Percentiles rank a stretch among this genome's conserved stretches.
Conservation (phyloP, 257 asterid genomes). For the Verbascum thapsus region DNA sequence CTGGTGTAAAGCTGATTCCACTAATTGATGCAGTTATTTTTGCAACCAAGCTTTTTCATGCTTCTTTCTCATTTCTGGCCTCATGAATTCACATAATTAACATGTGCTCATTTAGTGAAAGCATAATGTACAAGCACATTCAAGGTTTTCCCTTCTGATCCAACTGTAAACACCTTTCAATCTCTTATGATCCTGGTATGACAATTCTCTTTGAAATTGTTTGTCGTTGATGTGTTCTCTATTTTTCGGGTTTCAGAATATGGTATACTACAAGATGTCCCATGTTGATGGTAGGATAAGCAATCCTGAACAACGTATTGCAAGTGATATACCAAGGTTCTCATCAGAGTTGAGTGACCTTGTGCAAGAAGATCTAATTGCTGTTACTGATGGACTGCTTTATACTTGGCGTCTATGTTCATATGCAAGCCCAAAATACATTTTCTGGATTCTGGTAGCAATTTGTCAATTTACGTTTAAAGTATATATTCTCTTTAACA, state of each 20-base stretch:
- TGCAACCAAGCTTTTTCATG: constrained; percentile 20
- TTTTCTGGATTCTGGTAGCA: constrained; percentile 90
- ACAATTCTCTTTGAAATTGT: constrained; percentile 15
- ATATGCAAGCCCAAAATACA: constrained; percentile 97
- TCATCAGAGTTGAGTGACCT: constrained; percentile 98
- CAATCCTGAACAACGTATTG: constrained; percentile 96
- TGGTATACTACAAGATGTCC: constrained; percentile 96
- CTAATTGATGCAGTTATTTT: constrained; percentile 1
- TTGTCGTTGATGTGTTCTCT: constrained; percentile 23
- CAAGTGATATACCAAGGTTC: constrained; percentile 96
- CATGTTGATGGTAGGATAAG: constrained; percentile 97
- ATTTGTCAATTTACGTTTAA: constrained; percentile 20
- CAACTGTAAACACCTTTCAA: constrained; percentile 21
- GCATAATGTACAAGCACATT: constrained; percentile 11
- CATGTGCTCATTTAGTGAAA: constrained; percentile 12
- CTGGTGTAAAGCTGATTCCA: constrained; percentile 2
- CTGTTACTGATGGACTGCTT: constrained; percentile 87
- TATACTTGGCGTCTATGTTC: constrained; percentile 99
- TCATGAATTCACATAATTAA: constrained; percentile 6
- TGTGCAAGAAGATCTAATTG: constrained; percentile 93
- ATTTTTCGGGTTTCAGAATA: constrained; percentile 59
- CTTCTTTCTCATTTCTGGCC: constrained; percentile 16
- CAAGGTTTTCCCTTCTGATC: constrained; percentile 12
- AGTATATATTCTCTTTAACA: constrained; percentile 20
- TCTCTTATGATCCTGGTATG: constrained; percentile 24